Base-by-base conservation (phyloP, 1,284 basidiomycete genomes). In the Lentinula novae-zelandiae region DNA sequence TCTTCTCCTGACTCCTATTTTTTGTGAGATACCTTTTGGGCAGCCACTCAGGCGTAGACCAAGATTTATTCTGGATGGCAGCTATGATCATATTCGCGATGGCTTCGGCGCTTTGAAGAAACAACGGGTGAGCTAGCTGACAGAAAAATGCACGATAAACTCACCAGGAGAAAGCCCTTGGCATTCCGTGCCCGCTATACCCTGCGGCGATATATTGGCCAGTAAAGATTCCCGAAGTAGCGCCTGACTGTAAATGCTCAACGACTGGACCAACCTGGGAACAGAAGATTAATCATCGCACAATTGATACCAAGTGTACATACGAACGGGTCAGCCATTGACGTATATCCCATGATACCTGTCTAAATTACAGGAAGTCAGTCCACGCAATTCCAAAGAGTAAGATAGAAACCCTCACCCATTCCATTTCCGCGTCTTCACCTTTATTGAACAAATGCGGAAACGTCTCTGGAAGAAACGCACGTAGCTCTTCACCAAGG, bases 311-410 rank as follows among this genome's bases (percentile, higher is more conserved):
- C 17, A 22, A 55, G 17, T n/a, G 17, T 60, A 76, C 85, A 62
- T 68, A 93, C 91, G 64, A 92, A 83, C 0, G 92, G 92, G 69
- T 88, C 85, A 0, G 77, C 76, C 9, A 74, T 76, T 58, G 76
- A 75, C 0, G 92, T 93, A 68, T 78, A 91, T 0, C 85, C 92
- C 89, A 93, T 92, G 54, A 95, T 90, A 0, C 92, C 93, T 2
- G 87, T 90, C 92, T 89, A 27, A 52, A 44, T n/a, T 2, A 56
- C 20, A 13, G 12, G 12, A 27, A 56, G 39, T 56, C 12, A 17
- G 6, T 22, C 31, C 12, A 22, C 22, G 22, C 20, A 7, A 13
- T 39, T 39, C 1, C 13, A 50, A 4, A 13, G 15, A 51, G 31
- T 20, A 8, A 36, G 27, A 27, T 27, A 44, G 44, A 20, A 44